phyloP scores from a whole-genome alignment of 129 eudicot species.

The Artemisia tridentata region DNA sequence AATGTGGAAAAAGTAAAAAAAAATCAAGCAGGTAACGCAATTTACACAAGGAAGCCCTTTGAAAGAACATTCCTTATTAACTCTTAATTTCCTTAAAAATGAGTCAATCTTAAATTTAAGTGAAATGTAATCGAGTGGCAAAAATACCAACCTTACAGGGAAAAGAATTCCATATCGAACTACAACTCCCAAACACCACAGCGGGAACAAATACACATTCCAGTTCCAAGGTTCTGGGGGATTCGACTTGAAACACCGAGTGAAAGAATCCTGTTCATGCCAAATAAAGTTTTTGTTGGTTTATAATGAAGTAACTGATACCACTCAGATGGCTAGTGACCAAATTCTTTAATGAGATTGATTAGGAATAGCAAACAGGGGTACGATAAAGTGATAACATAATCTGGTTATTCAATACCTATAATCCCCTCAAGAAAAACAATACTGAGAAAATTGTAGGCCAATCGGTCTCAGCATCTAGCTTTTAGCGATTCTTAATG shows the following conservation, averaged over 20 bases:
- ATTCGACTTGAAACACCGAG: conserved; percentile 92
- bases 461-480: no score
- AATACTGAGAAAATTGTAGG: no score
- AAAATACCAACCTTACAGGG: conserved; percentile 66
- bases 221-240: conserved; percentile 98
- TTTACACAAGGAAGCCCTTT: background rate
- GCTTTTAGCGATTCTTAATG: no score
- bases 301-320: background rate
- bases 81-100: background rate
- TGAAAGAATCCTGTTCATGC: conserved; percentile 82
- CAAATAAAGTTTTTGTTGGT: conserved; percentile 8
- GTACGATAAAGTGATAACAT: background rate
- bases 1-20: background rate
- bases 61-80: background rate
- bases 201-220: conserved; percentile 88
- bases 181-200: conserved; percentile 93
- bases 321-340: background rate
- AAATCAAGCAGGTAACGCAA: background rate
- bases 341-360: background rate
- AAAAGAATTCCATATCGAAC: conserved; percentile 83
- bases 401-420: background rate
- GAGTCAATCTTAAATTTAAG: background rate
- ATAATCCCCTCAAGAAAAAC: no score
- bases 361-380: background rate
- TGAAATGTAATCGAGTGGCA: background rate